These are phyloP conservation scores for Penicillium argentinense DNA, from an alignment of 495 filamentous ascomycete genomes.

Conservation along the genomic window DNA sequence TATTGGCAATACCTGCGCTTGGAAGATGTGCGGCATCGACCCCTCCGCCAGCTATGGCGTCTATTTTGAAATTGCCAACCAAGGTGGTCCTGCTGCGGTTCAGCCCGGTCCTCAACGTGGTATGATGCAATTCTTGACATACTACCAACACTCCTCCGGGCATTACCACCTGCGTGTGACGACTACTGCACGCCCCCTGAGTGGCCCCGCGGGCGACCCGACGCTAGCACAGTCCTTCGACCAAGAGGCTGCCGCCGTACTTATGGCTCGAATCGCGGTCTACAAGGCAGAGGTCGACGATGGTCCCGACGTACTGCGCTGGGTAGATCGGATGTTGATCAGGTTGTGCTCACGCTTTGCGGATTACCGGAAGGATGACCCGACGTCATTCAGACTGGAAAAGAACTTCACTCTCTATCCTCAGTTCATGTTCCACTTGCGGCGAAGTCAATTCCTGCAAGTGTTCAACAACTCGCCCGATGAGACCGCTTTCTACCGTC, in stretches of 20 bases:
- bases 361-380: slow-evolving; percentile 98
- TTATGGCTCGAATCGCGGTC: slow-evolving; percentile 98
- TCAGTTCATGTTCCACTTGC: slow-evolving; percentile 99
- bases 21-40: slow-evolving; percentile 99
- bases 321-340: slow-evolving; percentile 99
- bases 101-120: slow-evolving; percentile 86
- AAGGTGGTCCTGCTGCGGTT: slow-evolving; percentile 83
- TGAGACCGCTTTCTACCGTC: slow-evolving; percentile 97
- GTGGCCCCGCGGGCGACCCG: slow-evolving; percentile 94
- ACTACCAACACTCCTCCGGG: slow-evolving; percentile 96
- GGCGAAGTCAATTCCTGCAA: slow-evolving; percentile 95
- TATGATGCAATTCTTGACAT: slow-evolving; percentile 98
- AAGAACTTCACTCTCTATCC: slow-evolving; percentile 99
- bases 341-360: slow-evolving; percentile 94
- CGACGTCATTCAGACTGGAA: slow-evolving; percentile 94
- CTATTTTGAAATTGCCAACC: slow-evolving; percentile 97
- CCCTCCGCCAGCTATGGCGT: slow-evolving; percentile 90
- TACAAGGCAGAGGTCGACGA: slow-evolving; percentile 99
- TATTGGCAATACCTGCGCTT: slow-evolving; percentile 97
- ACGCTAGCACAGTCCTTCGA: slow-evolving; percentile 97
- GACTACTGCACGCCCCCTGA: slow-evolving; percentile 87
- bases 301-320: slow-evolving; percentile 96
- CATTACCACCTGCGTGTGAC: slow-evolving; percentile 96
- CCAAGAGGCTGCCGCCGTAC: slow-evolving; percentile 94
- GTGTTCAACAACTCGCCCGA: slow-evolving; percentile 99